Evolutionary conservation across 306 rosid genomes (phyloP).

Genomic region (Parietaria judaica): DNA sequence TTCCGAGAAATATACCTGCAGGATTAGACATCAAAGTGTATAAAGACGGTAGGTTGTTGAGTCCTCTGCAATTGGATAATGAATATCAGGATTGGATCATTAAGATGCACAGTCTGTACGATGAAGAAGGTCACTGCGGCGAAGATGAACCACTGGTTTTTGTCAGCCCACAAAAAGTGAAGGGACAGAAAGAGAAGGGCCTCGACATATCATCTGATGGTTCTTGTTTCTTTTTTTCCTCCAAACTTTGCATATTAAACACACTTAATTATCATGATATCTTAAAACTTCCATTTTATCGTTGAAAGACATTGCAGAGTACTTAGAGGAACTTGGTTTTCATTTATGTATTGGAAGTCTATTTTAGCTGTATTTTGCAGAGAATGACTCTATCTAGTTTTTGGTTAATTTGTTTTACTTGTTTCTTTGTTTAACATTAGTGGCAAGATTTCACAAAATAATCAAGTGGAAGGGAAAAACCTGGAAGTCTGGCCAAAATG

Average conservation of each 20-base stretch:
- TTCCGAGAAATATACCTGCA: constrained; percentile 14
- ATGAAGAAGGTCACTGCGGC: constrained; percentile 46
- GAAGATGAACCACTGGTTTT: constrained; percentile 41
- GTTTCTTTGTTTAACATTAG: constrained; percentile 20
- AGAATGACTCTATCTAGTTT: background rate
- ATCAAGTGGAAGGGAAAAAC: constrained; percentile 32
- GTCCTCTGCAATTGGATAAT: constrained; percentile 31
- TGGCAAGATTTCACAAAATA: constrained; percentile 36
- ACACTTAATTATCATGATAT: no score
- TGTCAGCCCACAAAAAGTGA: constrained; percentile 35
- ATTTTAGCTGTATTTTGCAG: background rate
- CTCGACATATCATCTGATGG: constrained; percentile 44
- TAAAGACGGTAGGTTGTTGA: constrained; percentile 23
- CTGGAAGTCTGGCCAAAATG: constrained; percentile 42
- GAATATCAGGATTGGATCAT: constrained; percentile 52
- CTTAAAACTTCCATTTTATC: no score
- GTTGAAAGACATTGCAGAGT: no score
- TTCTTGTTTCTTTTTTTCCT: constrained; percentile 8
- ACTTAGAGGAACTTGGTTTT: no score
- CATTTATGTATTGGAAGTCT: no score
- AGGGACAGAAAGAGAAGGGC: constrained; percentile 21
- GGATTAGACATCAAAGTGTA: constrained; percentile 25
- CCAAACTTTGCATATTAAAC: background rate
- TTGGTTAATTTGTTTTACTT: background rate
- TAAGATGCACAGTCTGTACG: constrained; percentile 44